These are phyloP conservation scores for Lasiodiplodia sp. DNA, from an alignment of 2,329 filamentous ascomycete species.

Conservation along the genomic window DNA sequence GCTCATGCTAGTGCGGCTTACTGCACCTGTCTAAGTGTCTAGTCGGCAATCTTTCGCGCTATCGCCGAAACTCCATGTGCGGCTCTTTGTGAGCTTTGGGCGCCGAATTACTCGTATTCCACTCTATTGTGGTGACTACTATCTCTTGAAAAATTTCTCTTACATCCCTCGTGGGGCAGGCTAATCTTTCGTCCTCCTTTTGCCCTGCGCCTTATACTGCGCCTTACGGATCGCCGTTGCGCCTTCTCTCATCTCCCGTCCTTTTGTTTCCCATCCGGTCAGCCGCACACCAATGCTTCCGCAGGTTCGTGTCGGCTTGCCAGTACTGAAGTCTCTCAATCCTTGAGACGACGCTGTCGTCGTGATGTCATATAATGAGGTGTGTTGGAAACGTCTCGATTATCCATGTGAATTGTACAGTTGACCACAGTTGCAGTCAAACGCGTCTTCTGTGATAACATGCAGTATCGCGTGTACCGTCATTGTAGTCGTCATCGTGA, in stretches of 20 bases:
- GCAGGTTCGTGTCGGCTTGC: too few relatives aligned
- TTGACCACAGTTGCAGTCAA: not conserved
- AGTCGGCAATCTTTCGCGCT: conserved; percentile 2
- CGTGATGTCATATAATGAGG: not conserved
- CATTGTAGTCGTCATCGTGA: not conserved
- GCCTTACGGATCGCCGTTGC: not conserved
- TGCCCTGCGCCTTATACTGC: not conserved
- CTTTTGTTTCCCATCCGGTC: not conserved
- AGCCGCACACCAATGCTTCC: conserved; percentile 9
- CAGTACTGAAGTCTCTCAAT: not conserved
- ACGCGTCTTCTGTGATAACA: not conserved
- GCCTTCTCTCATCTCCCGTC: not conserved
- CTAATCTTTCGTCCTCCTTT: not conserved
- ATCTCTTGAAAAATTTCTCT: not conserved
- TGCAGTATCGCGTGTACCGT: conserved; percentile 4
- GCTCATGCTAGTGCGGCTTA: not conserved
- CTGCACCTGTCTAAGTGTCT: not conserved
- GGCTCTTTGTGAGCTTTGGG: not conserved
- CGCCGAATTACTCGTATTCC: not conserved
- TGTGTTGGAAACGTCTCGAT: not conserved
- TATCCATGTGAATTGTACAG: not conserved
- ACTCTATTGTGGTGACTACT: not conserved
- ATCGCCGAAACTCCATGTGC: conserved; percentile 6
- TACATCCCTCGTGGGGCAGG: not conserved
- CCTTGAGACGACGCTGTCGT: conserved; percentile 4